Evolutionary conservation across 2,329 filamentous ascomycete genomes (phyloP).

Genomic region (Fusarium xylarioides): DNA sequence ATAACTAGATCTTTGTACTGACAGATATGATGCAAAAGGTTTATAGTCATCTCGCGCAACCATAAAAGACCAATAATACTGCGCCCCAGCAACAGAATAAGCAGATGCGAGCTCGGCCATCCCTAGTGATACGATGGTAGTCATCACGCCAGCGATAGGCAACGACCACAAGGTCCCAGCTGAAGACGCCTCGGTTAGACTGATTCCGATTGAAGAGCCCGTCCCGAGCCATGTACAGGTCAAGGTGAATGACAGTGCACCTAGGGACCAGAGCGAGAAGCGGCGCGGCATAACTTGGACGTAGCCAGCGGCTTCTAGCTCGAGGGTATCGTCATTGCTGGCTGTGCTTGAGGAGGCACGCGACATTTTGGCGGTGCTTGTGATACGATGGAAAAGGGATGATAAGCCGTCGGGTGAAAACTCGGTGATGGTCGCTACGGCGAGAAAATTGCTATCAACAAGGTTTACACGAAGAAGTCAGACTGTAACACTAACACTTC

Average conservation of each 20-base stretch:
- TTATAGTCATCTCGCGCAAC: constrained; percentile 36
- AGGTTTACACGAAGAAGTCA: fast-evolving
- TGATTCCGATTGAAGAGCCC: constrained; percentile 43
- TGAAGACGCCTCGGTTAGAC: constrained; percentile 39
- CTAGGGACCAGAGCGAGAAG: constrained; percentile 42
- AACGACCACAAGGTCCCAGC: constrained; percentile 43
- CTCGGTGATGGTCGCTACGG: no score
- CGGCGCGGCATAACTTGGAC: constrained; percentile 44
- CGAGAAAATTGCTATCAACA: no score
- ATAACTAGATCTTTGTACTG: fast-evolving
- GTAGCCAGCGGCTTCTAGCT: constrained; percentile 46
- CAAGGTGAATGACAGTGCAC: constrained; percentile 43
- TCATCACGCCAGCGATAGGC: constrained; percentile 41
- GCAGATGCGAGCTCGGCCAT: constrained; percentile 43
- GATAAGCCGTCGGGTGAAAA: no score
- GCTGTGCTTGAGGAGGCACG: background rate
- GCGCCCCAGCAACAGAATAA: constrained; percentile 41
- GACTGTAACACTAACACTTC: fast-evolving
- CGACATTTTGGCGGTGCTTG: background rate
- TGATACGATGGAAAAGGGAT: background rate
- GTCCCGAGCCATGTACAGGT: constrained; percentile 46
- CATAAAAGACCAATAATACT: constrained; percentile 44
- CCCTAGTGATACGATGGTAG: constrained; percentile 38
- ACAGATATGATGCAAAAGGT: constrained; percentile 40
- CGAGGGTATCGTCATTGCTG: constrained; percentile 36